Percentiles rank a stretch among this genome's conserved stretches.
Conservation (phyloP, 139 green algal genomes). For the Chlamydomonas sp. region DNA sequence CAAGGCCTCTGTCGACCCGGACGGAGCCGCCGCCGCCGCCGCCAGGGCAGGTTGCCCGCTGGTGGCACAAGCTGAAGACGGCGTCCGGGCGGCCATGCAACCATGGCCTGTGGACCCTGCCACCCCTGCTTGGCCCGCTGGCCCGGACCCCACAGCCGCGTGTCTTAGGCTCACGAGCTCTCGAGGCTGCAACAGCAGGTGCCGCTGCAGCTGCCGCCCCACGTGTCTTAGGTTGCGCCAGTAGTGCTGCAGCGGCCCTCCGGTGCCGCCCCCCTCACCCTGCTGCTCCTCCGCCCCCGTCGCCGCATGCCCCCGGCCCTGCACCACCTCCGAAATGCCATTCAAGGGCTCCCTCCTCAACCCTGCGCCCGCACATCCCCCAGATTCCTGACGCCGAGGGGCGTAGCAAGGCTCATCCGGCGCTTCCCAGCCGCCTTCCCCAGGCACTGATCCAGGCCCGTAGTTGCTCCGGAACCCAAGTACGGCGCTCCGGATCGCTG, state of each 20-base stretch:
- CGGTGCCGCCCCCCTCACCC: background rate
- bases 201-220: slow-evolving; percentile 25
- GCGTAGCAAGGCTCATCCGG: slow-evolving; percentile 6
- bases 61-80: no score
- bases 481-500: background rate
- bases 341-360: no score
- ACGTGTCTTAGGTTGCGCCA: slow-evolving; percentile 35
- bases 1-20: background rate
- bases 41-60: no score
- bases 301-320: background rate
- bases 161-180: background rate
- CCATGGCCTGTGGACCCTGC: no score
- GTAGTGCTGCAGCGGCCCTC: background rate
- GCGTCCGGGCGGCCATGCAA: no score
- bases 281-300: background rate
- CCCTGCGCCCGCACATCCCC: no score
- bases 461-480: slow-evolving; percentile 34
- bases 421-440: slow-evolving; percentile 1
- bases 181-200: slow-evolving; percentile 12
- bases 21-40: background rate
- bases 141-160: no score
- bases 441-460: background rate
- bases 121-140: no score
- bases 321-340: background rate
- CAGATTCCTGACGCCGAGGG: background rate